Conservation (phyloP, 805 yeast species). For the Kuraishia piskuri region DNA sequence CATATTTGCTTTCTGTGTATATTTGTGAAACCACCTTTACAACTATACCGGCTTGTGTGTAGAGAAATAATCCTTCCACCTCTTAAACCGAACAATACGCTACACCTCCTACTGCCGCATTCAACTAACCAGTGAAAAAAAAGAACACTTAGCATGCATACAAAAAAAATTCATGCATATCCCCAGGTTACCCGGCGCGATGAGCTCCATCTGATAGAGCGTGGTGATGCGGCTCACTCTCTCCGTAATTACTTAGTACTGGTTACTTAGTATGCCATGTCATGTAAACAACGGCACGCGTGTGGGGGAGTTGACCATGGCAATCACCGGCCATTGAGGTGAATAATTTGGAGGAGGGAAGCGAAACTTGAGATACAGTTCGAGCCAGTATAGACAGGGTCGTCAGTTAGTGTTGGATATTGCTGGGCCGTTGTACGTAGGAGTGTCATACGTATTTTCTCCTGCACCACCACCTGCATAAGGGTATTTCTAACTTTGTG, state of each 20-base stretch:
- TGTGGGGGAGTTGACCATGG: no score
- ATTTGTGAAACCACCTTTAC: not conserved
- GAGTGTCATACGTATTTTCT: no score
- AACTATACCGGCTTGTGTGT: not conserved
- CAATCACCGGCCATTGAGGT: no score
- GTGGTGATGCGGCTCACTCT: not conserved
- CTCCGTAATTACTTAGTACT: not conserved
- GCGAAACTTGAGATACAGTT: no score
- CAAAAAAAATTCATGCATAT: not conserved
- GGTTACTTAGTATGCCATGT: not conserved
- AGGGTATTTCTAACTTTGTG: no score
- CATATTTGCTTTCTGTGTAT: not conserved
- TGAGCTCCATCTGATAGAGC: not conserved
- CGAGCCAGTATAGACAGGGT: no score
- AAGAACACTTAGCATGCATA: not conserved
- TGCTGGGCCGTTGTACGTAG: no score
- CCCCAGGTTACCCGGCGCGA: constrained; percentile 2
- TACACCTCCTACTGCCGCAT: not conserved
- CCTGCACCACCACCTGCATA: no score
- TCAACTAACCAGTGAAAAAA: not conserved
- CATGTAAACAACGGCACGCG: not conserved
- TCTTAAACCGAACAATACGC: not conserved
- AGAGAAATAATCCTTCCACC: not conserved
- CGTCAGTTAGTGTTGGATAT: no score
- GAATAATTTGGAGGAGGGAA: no score